Percentiles rank a stretch among this genome's conserved stretches.
phyloP scores from a whole-genome alignment of 108 stramenopile genomes.

The Cyclotella distinguenda region DNA sequence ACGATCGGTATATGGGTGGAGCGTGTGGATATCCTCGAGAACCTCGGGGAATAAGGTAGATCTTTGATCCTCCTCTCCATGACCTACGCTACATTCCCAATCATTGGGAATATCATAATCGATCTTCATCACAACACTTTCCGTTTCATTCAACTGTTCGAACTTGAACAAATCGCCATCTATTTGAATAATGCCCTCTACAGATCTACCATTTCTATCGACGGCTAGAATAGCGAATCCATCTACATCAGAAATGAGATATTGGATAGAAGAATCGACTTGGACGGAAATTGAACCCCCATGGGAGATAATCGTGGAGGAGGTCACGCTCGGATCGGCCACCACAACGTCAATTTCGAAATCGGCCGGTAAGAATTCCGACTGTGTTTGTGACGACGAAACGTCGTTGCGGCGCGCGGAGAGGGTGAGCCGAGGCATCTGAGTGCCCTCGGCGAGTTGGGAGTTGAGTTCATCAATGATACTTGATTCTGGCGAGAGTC shows the following conservation, averaged over 20 bases:
- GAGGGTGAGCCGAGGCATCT: slow-evolving; percentile 3
- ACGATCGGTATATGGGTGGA: not conserved
- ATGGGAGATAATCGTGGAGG: not conserved
- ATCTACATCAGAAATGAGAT: not conserved
- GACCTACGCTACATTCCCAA: slow-evolving; percentile 2
- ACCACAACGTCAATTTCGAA: slow-evolving; percentile 11
- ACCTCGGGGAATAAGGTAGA: not conserved
- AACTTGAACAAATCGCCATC: slow-evolving; percentile 8
- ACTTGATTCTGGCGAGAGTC: not conserved
- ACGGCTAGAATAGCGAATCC: not conserved
- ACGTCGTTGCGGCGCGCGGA: not conserved
- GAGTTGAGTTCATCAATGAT: not conserved
- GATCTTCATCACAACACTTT: not conserved
- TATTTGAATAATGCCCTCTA: slow-evolving; percentile 4
- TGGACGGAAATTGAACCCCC: not conserved
- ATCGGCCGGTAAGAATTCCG: not conserved
- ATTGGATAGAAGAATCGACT: not conserved
- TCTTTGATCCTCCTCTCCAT: not conserved
- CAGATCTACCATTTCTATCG: not conserved
- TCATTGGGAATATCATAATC: slow-evolving; percentile 1
- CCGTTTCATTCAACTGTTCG: not conserved
- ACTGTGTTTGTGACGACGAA: too few species aligned
- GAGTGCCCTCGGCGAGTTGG: not conserved
- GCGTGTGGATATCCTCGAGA: not conserved
- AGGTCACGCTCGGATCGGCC: not conserved